Evolutionary conservation across 129 eudicot genomes (phyloP).

Genomic region (Flaveria linearis): DNA sequence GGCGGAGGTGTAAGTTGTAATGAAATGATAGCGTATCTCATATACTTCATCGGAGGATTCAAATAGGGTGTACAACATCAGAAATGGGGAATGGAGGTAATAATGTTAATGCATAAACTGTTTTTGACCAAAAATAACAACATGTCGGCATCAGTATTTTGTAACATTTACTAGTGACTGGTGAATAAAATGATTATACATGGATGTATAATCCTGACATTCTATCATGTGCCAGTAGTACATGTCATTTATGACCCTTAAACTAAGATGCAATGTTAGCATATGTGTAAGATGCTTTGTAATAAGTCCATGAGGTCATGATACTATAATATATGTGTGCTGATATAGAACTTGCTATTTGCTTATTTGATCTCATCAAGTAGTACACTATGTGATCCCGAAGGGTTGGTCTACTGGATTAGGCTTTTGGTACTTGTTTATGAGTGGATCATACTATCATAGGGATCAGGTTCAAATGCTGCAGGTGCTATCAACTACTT

Average conservation of each 20-base stretch:
- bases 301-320: conserved; percentile 3
- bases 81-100: conserved; percentile 1
- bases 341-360: conserved; percentile 11
- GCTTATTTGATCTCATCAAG: background rate
- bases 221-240: background rate
- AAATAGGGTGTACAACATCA: background rate
- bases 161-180: background rate
- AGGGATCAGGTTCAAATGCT: conserved; percentile 1
- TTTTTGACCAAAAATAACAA: conserved; percentile 6
- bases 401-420: background rate
- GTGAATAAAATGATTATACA: background rate
- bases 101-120: background rate
- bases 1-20: background rate
- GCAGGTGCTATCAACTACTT: background rate
- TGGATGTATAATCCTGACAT: background rate
- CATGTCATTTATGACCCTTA: conserved; percentile 5
- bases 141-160: conserved; percentile 6
- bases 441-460: background rate
- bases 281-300: conserved; percentile 19
- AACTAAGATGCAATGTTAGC: conserved; percentile 22
- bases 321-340: conserved; percentile 14
- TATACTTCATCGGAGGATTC: conserved; percentile 2
- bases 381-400: background rate
- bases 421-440: conserved; percentile 2
- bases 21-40: background rate